Percentiles rank a stretch among this genome's conserved stretches.
Evolutionary conservation across 2,329 filamentous ascomycete species (phyloP).

Genomic region (Orbilia ellipsospora): DNA sequence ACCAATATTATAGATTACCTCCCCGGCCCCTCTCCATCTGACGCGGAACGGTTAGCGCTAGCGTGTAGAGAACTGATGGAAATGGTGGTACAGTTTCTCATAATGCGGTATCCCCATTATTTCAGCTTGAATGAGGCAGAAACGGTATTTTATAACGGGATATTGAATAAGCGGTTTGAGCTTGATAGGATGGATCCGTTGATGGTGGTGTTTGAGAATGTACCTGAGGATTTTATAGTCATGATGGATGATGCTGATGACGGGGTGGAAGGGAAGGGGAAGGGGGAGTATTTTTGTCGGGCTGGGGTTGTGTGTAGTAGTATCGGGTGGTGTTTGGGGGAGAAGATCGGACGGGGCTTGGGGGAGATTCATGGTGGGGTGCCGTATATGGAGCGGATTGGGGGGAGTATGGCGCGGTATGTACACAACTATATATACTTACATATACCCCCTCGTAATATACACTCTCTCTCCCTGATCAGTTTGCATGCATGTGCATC

Average conservation of each 20-base stretch:
- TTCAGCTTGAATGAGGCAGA: constrained; percentile 68
- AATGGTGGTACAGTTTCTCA: constrained; percentile 83
- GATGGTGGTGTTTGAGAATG: constrained; percentile 76
- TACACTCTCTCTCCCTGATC: too few relatives aligned
- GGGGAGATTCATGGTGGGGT: constrained; percentile 78
- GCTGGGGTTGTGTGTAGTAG: constrained; percentile 82
- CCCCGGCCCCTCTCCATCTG: constrained; percentile 69
- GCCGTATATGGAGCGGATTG: constrained; percentile 88
- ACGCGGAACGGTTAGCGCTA: constrained; percentile 66
- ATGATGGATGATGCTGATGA: constrained; percentile 74
- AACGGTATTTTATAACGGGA: constrained; percentile 71
- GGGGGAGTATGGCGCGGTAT: constrained; percentile 84
- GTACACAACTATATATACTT: constrained; percentile 57
- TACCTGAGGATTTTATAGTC: constrained; percentile 86
- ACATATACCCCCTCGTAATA: too few relatives aligned
- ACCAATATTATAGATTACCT: constrained; percentile 73
- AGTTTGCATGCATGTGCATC: background rate
- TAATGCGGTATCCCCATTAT: constrained; percentile 78
- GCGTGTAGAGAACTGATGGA: constrained; percentile 90
- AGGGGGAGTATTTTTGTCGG: constrained; percentile 77
- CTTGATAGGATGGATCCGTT: constrained; percentile 74
- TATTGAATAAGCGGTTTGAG: constrained; percentile 73
- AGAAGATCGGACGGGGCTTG: constrained; percentile 78
- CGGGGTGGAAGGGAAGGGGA: constrained; percentile 65
- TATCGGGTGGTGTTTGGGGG: constrained; percentile 80